Base-by-base conservation (phyloP, 2,329 filamentous ascomycete genomes). In the Thelonectria rubi region DNA sequence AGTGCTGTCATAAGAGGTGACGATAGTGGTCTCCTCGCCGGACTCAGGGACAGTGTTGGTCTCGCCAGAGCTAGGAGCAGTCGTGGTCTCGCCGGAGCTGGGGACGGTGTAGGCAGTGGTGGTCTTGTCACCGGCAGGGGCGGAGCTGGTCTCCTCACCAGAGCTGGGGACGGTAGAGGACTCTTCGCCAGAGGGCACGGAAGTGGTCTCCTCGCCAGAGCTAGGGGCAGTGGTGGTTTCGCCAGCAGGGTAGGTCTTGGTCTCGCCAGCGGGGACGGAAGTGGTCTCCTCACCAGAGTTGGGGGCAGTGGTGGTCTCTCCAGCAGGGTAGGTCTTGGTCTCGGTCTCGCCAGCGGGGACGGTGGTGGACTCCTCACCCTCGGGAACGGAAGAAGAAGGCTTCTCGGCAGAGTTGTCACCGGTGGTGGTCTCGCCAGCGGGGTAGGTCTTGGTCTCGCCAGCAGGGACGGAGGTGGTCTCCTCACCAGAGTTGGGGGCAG, bases 1-100 rank as follows among this genome's bases (percentile, higher is more conserved):
- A 58, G 60, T 63, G 60, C 62, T 64, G 59, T 67, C 64, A 37
- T 74, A 74, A 37, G 79, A 77, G 7, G 72, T 73, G 42, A 72
- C 71, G 51, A 71, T 65, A 49, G 65, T 68, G 43, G 54, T 57
- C 21, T 57, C 58, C 17, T 40, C 53, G 10, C 26, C 17, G 10
- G 37, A 52, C 21, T 48, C 30, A 10, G 47, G 47, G 7, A 49
- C 47, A 37, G 47, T 37, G 26, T 6, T 26, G 45, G 53, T 56
- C 12, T 30, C 53, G 14, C 32, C 43, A 43, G 53, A 49, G 42
- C 17, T 55, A n/a, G 51, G 39, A 20, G 21, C 56, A 6, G 21
- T 34, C 20, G 40, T 53, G 26, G 40, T 39, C 48, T 40, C 40
- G 14, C 32, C 42, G 20, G 40, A 18, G 9, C 14, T 24, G 20